Percentiles rank a stretch among this genome's conserved stretches.
These are phyloP conservation scores for Verruconis gallopava DNA, from an alignment of 2,329 filamentous ascomycete species.

Conservation along the genomic window DNA sequence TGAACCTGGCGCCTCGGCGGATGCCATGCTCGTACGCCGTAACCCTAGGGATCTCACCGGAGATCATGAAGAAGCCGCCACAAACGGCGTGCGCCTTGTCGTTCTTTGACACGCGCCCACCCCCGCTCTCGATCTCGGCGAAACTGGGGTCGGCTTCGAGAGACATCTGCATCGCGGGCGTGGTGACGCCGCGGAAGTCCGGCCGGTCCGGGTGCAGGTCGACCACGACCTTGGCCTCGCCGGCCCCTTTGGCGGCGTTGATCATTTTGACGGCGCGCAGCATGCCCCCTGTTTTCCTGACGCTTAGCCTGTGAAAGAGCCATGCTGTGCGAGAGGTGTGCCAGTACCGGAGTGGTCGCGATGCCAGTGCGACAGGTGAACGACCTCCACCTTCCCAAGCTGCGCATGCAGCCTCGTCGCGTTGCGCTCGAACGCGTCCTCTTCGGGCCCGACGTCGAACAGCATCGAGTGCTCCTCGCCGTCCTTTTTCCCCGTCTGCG, in stretches of 20 bases:
- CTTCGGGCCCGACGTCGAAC: slow-evolving; percentile 43
- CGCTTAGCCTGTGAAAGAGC: background rate
- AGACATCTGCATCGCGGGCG: slow-evolving; percentile 30
- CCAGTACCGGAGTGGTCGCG: slow-evolving; percentile 37
- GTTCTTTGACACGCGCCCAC: slow-evolving; percentile 28
- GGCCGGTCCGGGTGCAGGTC: slow-evolving; percentile 43
- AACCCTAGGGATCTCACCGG: slow-evolving; percentile 38
- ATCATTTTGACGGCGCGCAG: slow-evolving; percentile 37
- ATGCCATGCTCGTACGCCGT: slow-evolving; percentile 39
- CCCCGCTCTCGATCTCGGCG: slow-evolving; percentile 32
- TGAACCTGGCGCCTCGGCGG: slow-evolving; percentile 32
- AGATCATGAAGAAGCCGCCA: slow-evolving; percentile 39
- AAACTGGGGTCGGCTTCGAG: slow-evolving; percentile 41
- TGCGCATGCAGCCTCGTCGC: slow-evolving; percentile 30
- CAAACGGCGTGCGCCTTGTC: slow-evolving; percentile 32
- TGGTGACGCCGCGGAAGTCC: slow-evolving; percentile 35
- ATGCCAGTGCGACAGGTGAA: slow-evolving; percentile 43
- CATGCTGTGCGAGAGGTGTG: background rate
- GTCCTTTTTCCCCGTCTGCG: slow-evolving; percentile 34
- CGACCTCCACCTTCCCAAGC: slow-evolving; percentile 31
- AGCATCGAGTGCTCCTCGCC: slow-evolving; percentile 34
- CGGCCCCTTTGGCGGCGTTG: slow-evolving; percentile 21
- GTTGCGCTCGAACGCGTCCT: slow-evolving; percentile 38
- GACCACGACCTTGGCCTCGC: slow-evolving; percentile 13
- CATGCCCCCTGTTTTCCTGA: slow-evolving; percentile 33